Base-by-base conservation (phyloP, 257 asterid genomes). In the Petunia axillaris region DNA sequence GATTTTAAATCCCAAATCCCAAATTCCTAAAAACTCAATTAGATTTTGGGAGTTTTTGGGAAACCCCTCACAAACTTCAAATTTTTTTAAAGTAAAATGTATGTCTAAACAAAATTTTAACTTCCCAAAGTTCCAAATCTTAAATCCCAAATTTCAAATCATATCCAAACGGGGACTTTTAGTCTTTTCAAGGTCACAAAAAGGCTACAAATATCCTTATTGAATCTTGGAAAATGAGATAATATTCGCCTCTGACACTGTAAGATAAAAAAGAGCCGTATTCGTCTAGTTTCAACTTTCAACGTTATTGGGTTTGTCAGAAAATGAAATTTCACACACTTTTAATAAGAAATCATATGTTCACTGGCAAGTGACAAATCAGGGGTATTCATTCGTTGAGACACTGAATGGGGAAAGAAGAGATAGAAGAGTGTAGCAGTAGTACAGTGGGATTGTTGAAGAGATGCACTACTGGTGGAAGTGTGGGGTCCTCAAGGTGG, bases 401-500 rank as follows among this genome's bases (percentile, higher is more conserved):
- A 41, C 8, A 6, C 41, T 40, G 43, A 92, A 87, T 76, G 77
- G 44, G 11, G 43, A 87, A 84, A 59, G 93, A 87, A 75, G 92
- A 88, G 87, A 92, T 89, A 77, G 94, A 90, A 70, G 97, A 89
- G 87, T 25, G 25, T 25, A 84, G 90, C 77, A 88, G 93, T 80
- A 90, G 36, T 48, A 46, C 37, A 7, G 82, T 85, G 55, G 89
- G 89, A 80, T 81, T 92, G 82, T 81, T 90, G 76, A 84, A 90
- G 5, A 88, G 91, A 63, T 78, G 76, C 59, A 75, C 86, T 76
- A 86, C 88, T 11, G 84, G 89, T 6, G 87, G 88, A 39, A 83
- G 85, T 67, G 87, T 87, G 1, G 89, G 87, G 79, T 94, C 87
- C 71, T 84, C 93, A 55, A 84, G 97, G 88, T 96, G 99, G 99